phyloP scores from a whole-genome alignment of 768 basidiomycete genomes.

The Arthromyces matolae region DNA sequence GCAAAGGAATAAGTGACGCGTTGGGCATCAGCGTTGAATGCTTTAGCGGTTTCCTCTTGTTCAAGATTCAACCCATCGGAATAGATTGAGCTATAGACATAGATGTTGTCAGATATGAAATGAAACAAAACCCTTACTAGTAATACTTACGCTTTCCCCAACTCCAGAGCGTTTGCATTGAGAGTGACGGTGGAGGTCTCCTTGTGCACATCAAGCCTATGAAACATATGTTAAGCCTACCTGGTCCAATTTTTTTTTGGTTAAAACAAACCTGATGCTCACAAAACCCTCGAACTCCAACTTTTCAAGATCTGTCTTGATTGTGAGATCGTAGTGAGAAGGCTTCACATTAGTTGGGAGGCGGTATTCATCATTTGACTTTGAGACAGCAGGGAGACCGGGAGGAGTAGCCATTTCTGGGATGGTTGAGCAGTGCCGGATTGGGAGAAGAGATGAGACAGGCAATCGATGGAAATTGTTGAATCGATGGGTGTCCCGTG shows the following conservation, averaged over 20 bases:
- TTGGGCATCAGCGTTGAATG: slow-evolving; percentile 59
- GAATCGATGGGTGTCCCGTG: slow-evolving; percentile 14
- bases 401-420: slow-evolving; percentile 26
- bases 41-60: slow-evolving; percentile 41
- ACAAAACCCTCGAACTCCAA: slow-evolving; percentile 75
- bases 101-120: too few relatives aligned
- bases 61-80: slow-evolving; percentile 51
- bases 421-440: slow-evolving; percentile 16
- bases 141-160: slow-evolving; percentile 46
- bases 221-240: too few relatives aligned
- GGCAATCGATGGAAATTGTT: slow-evolving; percentile 11
- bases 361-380: slow-evolving; percentile 45
- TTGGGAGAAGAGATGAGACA: slow-evolving; percentile 13
- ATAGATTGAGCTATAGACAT: slow-evolving; percentile 38
- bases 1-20: slow-evolving; percentile 61
- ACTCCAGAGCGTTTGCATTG: slow-evolving; percentile 58
- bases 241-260: too few relatives aligned
- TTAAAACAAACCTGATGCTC: slow-evolving; percentile 55
- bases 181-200: slow-evolving; percentile 62
- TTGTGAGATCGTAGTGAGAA: slow-evolving; percentile 71
- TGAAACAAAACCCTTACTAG: too few relatives aligned
- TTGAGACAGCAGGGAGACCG: slow-evolving; percentile 15
- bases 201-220: slow-evolving; percentile 51
- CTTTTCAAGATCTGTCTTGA: slow-evolving; percentile 80
- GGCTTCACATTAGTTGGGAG: slow-evolving; percentile 67